Base-by-base conservation (phyloP, 768 basidiomycete species). In the Podaxis rugospora region DNA sequence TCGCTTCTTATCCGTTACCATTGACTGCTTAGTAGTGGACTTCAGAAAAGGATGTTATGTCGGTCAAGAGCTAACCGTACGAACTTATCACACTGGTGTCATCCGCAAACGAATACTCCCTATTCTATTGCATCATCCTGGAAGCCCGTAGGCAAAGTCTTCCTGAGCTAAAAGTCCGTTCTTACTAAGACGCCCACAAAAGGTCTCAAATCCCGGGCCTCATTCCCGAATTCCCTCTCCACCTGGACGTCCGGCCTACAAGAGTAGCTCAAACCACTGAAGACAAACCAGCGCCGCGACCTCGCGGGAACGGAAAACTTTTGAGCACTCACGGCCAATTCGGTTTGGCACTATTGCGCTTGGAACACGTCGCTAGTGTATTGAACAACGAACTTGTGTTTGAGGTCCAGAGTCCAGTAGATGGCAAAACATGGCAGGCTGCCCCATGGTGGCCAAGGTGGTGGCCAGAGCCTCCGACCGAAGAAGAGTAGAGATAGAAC, bases 21-120 rank as follows among this genome's bases (percentile, higher is more conserved):
- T 57, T 62, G 44, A 61, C 32, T 28, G 63, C 25, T 64, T 56
- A 44, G 55, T 47, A 80, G 95, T 98, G 70, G 94, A 98, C 74
- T 98, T 97, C 72, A 80, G 92, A 59, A 99, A 99, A 76, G 97
- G 97, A 2, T 99, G 97, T 70, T 98, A 98, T 69, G 89, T 98
- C 4, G 97, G 97, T 7, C 97, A 99, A 78, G 97, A 98, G 68
- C 79, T 98, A 42, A 98, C 95, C 0, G 95, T 97, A 5, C 85
- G 97, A 55, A 98, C 96, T 39, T 96, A 96, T 72, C 94, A 98
- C 71, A 98, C 90, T 5, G 97, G 97, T 10, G 80, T 89, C 27
- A 78, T 97, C 46, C 82, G 97, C 63, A 98, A 98, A 72, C 86
- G 97, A 11, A 90, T 95, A 35, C 75, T 94, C 10, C 95, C 95